These are phyloP conservation scores for Blastobotrys peoriensis DNA, from an alignment of 805 yeast genomes.

Conservation along the genomic window DNA sequence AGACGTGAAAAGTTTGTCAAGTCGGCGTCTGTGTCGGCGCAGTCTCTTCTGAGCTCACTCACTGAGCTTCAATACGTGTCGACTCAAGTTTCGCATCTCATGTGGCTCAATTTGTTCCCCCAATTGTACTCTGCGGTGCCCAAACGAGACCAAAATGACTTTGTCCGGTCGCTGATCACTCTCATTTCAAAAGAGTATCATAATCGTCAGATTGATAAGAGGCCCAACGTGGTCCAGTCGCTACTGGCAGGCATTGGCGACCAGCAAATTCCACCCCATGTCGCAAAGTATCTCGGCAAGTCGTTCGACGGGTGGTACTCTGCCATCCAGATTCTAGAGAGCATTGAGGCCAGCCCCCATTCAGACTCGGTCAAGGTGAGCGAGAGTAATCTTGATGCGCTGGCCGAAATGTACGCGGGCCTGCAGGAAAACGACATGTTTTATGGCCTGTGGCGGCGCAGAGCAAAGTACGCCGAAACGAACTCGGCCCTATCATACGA, in stretches of 20 bases:
- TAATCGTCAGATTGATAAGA: constrained; percentile 76
- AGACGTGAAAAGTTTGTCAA: constrained; percentile 27
- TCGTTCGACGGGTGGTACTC: constrained; percentile 90
- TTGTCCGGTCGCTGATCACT: constrained; percentile 72
- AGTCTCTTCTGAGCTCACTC: constrained; percentile 62
- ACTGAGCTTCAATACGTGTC: constrained; percentile 77
- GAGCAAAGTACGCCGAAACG: constrained; percentile 92
- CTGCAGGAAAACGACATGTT: constrained; percentile 95
- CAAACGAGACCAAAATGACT: constrained; percentile 73
- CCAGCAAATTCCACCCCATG: constrained; percentile 86
- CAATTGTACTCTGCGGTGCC: constrained; percentile 69
- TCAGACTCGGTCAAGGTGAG: constrained; percentile 68
- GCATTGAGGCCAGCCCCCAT: constrained; percentile 50
- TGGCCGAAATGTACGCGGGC: constrained; percentile 80
- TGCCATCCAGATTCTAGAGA: constrained; percentile 77
- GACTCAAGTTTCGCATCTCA: constrained; percentile 66
- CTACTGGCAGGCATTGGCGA: constrained; percentile 74
- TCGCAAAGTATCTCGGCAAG: constrained; percentile 79
- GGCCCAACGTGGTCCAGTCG: constrained; percentile 83
- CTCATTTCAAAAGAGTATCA: constrained; percentile 87
- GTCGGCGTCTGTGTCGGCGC: constrained; percentile 43
- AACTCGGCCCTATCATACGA: constrained; percentile 89
- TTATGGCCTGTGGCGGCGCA: constrained; percentile 95
- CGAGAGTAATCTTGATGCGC: constrained; percentile 84
- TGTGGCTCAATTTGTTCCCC: constrained; percentile 85